Evolutionary conservation across 345 rosid species (phyloP).

Genomic region (Moricandia arvensis): DNA sequence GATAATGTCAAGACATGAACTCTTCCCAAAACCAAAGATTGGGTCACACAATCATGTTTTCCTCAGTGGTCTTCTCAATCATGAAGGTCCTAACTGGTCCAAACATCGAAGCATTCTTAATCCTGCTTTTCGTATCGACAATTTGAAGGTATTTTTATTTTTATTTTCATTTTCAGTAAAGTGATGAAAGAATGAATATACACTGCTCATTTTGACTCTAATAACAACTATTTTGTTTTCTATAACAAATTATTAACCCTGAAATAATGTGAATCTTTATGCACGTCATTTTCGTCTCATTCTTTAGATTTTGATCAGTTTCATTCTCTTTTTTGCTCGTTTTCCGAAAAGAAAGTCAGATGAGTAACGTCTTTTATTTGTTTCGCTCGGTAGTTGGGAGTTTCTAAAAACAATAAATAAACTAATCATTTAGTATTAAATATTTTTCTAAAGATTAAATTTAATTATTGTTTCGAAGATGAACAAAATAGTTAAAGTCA

Average conservation of each 20-base stretch:
- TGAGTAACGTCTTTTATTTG: conserved; percentile 29
- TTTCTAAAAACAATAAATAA: not conserved
- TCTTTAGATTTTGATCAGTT: conserved; percentile 33
- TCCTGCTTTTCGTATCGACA: conserved; percentile 53
- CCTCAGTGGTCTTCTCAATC: conserved; percentile 43
- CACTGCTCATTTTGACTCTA: conserved; percentile 28
- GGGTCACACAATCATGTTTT: conserved; percentile 39
- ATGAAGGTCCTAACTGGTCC: conserved; percentile 54
- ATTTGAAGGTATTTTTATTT: conserved; percentile 43
- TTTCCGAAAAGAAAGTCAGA: conserved; percentile 24
- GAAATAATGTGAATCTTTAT: conserved; percentile 27
- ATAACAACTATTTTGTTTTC: not conserved
- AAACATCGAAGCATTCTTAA: conserved; percentile 51
- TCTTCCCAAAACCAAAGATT: conserved; percentile 41
- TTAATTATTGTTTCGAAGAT: not conserved
- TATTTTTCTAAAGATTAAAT: not conserved
- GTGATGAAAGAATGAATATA: not conserved
- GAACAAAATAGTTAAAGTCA: not conserved
- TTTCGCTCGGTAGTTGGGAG: not conserved
- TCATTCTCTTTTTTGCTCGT: conserved; percentile 13
- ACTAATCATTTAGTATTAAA: not conserved
- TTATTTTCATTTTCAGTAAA: not conserved
- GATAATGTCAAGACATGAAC: conserved; percentile 38
- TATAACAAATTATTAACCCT: not conserved
- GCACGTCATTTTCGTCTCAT: conserved; percentile 35